Conservation (phyloP, 371 early-diverging fungal genomes). For the Mortierella sp. region DNA sequence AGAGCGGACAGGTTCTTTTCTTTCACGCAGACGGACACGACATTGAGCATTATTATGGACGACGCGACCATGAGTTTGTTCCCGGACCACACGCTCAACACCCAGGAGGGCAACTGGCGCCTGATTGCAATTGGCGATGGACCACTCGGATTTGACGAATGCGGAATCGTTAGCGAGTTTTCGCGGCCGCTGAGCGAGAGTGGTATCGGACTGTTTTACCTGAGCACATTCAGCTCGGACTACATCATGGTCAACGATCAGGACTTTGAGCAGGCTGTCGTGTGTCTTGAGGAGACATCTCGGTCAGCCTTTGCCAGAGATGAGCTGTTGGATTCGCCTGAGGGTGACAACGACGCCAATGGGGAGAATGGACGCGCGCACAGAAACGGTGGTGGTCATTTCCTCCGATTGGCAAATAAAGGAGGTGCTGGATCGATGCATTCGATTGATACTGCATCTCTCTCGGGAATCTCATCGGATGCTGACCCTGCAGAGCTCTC, state of each 20-base stretch:
- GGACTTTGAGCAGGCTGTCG: conserved; percentile 41
- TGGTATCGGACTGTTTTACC: conserved; percentile 42
- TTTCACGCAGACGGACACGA: conserved; percentile 52
- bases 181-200: conserved; percentile 42
- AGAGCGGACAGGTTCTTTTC: conserved; percentile 53
- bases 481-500: conserved; percentile 28
- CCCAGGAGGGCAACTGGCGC: conserved; percentile 54
- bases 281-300: conserved; percentile 22
- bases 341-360: not conserved
- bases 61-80: conserved; percentile 44
- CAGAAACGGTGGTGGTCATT: not conserved
- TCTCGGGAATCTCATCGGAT: conserved; percentile 27
- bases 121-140: conserved; percentile 55
- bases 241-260: conserved; percentile 55
- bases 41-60: conserved; percentile 53
- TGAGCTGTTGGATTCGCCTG: not conserved
- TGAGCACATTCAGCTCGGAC: conserved; percentile 53
- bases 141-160: conserved; percentile 53
- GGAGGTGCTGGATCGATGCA: conserved; percentile 20
- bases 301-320: not conserved
- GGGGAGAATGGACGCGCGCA: not conserved
- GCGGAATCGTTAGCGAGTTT: conserved; percentile 49
- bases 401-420: not conserved
- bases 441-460: conserved; percentile 33
- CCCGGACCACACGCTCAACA: conserved; percentile 54